phyloP scores from a whole-genome alignment of 75 land plant species.

The Selaginella moellendorffii region DNA sequence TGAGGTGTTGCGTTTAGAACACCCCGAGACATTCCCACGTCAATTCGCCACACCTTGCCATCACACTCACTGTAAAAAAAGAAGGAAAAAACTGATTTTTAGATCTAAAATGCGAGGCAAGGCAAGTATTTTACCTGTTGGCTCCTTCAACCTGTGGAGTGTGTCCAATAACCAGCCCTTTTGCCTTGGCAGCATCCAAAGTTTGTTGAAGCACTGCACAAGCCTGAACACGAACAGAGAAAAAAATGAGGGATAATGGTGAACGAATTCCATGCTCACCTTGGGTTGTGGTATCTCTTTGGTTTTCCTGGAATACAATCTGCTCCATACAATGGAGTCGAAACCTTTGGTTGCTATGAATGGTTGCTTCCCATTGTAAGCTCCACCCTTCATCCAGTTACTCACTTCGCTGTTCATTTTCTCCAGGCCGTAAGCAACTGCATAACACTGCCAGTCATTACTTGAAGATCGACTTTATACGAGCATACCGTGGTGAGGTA shows the following conservation, averaged over 20 bases:
- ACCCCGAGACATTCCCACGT: conserved; percentile 98
- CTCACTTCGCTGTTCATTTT: conserved; percentile 81
- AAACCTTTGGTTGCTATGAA: conserved; percentile 84
- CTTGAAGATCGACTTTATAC: not conserved
- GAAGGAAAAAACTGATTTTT: not conserved
- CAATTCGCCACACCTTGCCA: conserved; percentile 71
- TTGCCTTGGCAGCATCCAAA: conserved; percentile 49
- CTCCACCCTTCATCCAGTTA: conserved; percentile 60
- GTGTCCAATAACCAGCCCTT: conserved; percentile 84
- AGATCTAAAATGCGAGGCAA: not conserved
- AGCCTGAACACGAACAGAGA: conserved; percentile 31
- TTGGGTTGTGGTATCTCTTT: conserved; percentile 17
- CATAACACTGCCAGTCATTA: not conserved
- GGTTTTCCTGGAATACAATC: conserved; percentile 69
- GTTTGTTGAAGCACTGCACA: conserved; percentile 50
- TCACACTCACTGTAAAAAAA: conserved; percentile 53
- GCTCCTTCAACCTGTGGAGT: conserved; percentile 78
- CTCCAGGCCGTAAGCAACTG: conserved; percentile 86
- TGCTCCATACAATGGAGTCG: conserved; percentile 95
- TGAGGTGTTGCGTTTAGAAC: conserved; percentile 74
- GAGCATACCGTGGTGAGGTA: conserved; percentile 89
- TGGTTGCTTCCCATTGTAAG: conserved; percentile 22
- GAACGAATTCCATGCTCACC: not conserved
- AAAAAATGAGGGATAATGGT: not conserved
- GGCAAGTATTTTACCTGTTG: conserved; percentile 41